Evolutionary conservation across 257 asterid species (phyloP), one percentile per base, ranked within the genome.

Genomic region (Ehretia macrophylla): DNA sequence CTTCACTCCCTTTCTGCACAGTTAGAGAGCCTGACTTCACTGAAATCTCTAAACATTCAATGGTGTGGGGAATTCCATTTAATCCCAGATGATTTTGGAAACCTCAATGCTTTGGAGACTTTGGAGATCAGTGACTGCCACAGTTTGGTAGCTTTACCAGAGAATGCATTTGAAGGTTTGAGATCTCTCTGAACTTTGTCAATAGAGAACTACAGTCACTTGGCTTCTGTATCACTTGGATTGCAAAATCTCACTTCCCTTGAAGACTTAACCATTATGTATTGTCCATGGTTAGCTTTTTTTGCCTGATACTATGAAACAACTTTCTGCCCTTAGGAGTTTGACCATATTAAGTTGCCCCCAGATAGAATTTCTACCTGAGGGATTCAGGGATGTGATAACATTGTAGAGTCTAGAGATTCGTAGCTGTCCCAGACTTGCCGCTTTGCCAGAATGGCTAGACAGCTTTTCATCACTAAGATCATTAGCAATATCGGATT

Each of bases 391-490:
- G 42, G 58, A 66, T 49, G 69, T 46, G 49, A 72, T 60, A 10
- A 55, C 58, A 12, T 52, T 72, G 32, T 65, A 66, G 49, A 66
- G 72, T 45, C 17, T 60, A 52, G 62, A 66, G 45, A 42, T 66
- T 47, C 72, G 67, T 23, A 72, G 65, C 64, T 65, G 68, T 40
- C 52, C 54, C 39, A 46, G 38, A 21, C 56, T 72, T 35, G 32
- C 60, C 39, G 56, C 39, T 19, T 47, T 72, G 67, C 72, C 77
- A 5, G 77, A 66, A n/a, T 72, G 72, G 72, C 55, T 66, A 17
- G 59, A 39, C 20, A 50, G 67, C 17, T 57, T 66, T 51, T 54
- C 64, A 21, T 66, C 58, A 55, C 72, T 72, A 35, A 67, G 72
- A 66, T 72, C 77, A 17, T 52, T 71, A 18, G 57, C 61, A 60